Base-by-base conservation (phyloP, 2,329 filamentous ascomycete genomes). In the Trichoderma breve region DNA sequence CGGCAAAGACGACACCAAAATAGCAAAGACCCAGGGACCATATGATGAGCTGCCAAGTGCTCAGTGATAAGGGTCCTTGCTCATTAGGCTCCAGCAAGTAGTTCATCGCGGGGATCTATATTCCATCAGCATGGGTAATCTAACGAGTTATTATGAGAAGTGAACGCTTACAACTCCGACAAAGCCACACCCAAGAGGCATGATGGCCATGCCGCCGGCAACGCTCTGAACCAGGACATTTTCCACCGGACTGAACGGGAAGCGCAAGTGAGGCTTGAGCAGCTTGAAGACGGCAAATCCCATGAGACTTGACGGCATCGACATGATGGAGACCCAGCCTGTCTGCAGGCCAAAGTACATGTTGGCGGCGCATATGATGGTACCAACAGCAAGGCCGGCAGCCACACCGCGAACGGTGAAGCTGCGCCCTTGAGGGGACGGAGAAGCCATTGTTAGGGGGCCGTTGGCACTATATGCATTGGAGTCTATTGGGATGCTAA, bases 261-360 rank as follows among this genome's bases (percentile, higher is more conserved):
- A 89, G 32, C 88, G 86, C 34, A 98, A 85, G 74, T 93, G 89
- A 58, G 88, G 89, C 1, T 92, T 88, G 1, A 98, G 82, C 6
- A 91, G 87, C 78, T 93, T 94, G 86, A 99, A 99, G 76, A 97
- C 92, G 12, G 94, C 95, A 79, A 98, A 98, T 2, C 96, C 95
- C 79, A 99, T 93, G 73, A 99, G 85, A 26, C 94, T 96, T 1
- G 94, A 93, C 0, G 96, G 96, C 94, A 99, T 98, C 18, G 94
- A 93, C 96, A 99, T 98, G 76, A 93, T 93, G 77, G 91, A 89
- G 57, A 89, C 85, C 86, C 85, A 88, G 74, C 85, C 85, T 32
- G 93, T 97, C 83, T 98, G 96, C 36, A 99, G 86, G n/a, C 96
- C 96, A 80, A 99, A 99, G 82, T 98, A 99, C 86, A 97, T 98